Evolutionary conservation across 1,284 basidiomycete genomes (phyloP), one percentile per base, ranked within the genome.

Genomic region (Athelia psychrophila): DNA sequence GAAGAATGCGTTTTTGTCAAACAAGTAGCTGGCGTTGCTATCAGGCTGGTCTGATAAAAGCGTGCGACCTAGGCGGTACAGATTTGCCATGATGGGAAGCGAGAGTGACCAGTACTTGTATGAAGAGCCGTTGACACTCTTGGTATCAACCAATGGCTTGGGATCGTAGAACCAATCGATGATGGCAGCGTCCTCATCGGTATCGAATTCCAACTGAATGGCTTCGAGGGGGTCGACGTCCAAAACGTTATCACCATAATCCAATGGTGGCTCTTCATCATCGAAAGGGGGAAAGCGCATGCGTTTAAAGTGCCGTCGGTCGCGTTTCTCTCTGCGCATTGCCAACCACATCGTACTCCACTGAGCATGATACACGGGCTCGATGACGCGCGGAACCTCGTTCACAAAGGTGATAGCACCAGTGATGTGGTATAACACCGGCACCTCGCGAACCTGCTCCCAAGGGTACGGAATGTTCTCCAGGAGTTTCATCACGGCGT

Each of bases 201-300:
- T 76, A 64, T 99, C 97, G 46, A 99, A 77, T 61, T 99, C 97
- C 53, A 99, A 79, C 73, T 99, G 97, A 60, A 99, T 99, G 32
- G 95, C 93, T 70, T 99, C 97, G 45, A 99, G 78, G 27, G 97
- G 97, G 55, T 99, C 97, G 15, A 98, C 95, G 63, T 99, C 97
- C 61, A 99, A 74, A 18, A 99, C 88, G 69, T 99, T 99, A 78
- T 99, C 97, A 53, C 95, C 95, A 64, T 98, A 98, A 69, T 98
- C 95, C 68, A 97, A 82, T 12, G 95, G 95, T 13, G 95, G 97
- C 67, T 99, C 97, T 73, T 99, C 97, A 65, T 99, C 97, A 64
- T 99, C 97, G 64, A 99, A 99, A 0, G 97, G 97, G 33, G 97
- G 97, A 76, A 99, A 99, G n/a, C 97, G 88, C 95, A 99, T 99